Evolutionary conservation across 2,329 filamentous ascomycete genomes (phyloP).

Genomic region (Magnaporthales sp.): DNA sequence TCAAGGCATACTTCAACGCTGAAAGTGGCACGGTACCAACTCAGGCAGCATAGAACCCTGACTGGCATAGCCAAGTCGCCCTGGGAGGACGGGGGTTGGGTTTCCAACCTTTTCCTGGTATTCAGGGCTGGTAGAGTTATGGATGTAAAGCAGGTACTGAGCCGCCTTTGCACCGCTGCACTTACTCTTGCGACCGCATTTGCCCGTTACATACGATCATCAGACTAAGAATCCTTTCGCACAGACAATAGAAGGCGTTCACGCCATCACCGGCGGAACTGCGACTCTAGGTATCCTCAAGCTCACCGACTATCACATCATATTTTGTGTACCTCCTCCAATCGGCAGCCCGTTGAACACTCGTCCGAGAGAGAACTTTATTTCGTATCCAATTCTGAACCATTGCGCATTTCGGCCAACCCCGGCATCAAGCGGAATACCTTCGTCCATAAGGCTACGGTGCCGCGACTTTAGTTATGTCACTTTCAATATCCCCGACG

Average conservation of each 20-base stretch:
- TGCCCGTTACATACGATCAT: background rate
- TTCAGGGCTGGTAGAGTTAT: constrained; percentile 8
- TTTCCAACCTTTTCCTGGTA: background rate
- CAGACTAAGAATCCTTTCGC: constrained; percentile 1
- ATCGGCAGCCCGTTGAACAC: constrained; percentile 16
- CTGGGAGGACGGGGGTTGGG: background rate
- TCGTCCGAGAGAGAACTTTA: constrained; percentile 60
- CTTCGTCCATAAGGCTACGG: constrained; percentile 76
- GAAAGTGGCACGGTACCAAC: background rate
- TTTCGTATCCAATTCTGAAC: constrained; percentile 87
- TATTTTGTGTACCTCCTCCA: constrained; percentile 37
- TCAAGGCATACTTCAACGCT: background rate
- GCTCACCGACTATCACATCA: constrained; percentile 54
- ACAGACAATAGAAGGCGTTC: constrained; percentile 47
- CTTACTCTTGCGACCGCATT: background rate
- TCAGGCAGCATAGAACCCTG: background rate
- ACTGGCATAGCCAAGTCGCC: background rate
- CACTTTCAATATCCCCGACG: constrained; percentile 76
- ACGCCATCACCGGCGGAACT: constrained; percentile 50
- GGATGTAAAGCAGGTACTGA: constrained; percentile 15
- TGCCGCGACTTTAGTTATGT: constrained; percentile 93
- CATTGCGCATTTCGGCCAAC: constrained; percentile 71
- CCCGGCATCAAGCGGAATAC: constrained; percentile 57
- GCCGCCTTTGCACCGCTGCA: background rate
- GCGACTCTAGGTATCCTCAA: constrained; percentile 48